These are phyloP conservation scores for Botrytis porri DNA, from an alignment of 2,329 filamentous ascomycete species.

Conservation along the genomic window DNA sequence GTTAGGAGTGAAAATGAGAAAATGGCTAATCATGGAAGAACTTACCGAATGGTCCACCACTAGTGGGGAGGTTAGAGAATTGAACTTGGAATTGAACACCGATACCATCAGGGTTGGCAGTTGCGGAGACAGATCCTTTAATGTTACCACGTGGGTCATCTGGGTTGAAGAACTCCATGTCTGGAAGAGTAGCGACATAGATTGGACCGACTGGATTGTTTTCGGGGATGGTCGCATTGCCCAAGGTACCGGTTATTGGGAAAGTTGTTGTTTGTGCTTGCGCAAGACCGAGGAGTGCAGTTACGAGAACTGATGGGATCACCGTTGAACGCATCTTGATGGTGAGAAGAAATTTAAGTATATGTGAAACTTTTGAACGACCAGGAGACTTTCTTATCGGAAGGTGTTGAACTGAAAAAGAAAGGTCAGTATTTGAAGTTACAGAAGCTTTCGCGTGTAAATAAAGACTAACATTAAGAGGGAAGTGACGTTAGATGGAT, in stretches of 20 bases:
- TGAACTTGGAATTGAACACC: constrained; percentile 55
- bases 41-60: constrained; percentile 59
- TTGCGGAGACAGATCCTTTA: constrained; percentile 50
- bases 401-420: neutral
- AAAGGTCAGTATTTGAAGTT: neutral
- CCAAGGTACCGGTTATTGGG: constrained; percentile 38
- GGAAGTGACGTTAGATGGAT: neutral
- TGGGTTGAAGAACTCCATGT: constrained; percentile 44
- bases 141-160: constrained; percentile 52
- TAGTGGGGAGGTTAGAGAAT: constrained; percentile 57
- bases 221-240: constrained; percentile 50
- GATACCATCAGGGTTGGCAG: constrained; percentile 47
- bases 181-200: constrained; percentile 56
- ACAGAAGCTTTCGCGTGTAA: neutral
- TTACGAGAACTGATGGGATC: constrained; percentile 5
- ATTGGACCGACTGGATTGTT: constrained; percentile 54
- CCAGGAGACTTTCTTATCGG: neutral
- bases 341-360: neutral
- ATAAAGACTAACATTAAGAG: neutral
- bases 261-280: constrained; percentile 27
- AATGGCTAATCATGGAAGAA: constrained; percentile 23
- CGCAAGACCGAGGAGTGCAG: constrained; percentile 19
- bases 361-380: neutral
- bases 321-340: constrained; percentile 19
- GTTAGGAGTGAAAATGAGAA: neutral